These are phyloP conservation scores for Blastomyces percursus DNA, from an alignment of 2,329 filamentous ascomycete genomes.

Conservation along the genomic window DNA sequence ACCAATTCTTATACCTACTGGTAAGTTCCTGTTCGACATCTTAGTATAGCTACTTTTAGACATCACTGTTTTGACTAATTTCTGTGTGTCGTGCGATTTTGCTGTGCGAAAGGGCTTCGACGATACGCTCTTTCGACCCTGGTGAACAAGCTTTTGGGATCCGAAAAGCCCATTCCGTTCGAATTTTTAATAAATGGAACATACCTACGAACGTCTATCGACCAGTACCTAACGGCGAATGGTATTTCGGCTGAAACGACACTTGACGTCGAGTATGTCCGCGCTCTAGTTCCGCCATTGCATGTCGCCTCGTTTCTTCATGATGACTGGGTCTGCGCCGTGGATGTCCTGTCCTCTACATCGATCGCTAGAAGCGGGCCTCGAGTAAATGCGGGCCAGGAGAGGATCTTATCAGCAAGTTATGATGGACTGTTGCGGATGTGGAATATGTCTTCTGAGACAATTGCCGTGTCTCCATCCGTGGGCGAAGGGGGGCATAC, in stretches of 20 bases:
- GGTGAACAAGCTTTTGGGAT: slow-evolving; percentile 50
- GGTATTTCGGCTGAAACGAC: slow-evolving; percentile 84
- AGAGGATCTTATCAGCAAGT: slow-evolving; percentile 77
- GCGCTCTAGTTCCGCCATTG: slow-evolving; percentile 76
- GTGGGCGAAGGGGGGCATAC: slow-evolving; percentile 60
- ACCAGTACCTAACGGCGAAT: slow-evolving; percentile 77
- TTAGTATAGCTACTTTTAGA: neutral
- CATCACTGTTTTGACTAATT: slow-evolving; percentile 12
- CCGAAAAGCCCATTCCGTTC: slow-evolving; percentile 46
- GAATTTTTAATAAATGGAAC: slow-evolving; percentile 94
- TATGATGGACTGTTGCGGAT: slow-evolving; percentile 83
- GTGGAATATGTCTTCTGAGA: slow-evolving; percentile 80
- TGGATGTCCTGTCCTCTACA: slow-evolving; percentile 65
- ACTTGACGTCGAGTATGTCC: slow-evolving; percentile 82
- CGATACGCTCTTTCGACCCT: slow-evolving; percentile 51
- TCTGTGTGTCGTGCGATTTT: neutral
- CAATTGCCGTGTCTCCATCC: slow-evolving; percentile 64
- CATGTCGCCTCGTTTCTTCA: slow-evolving; percentile 91
- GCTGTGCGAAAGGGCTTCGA: slow-evolving; percentile 36
- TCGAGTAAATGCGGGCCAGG: slow-evolving; percentile 43
- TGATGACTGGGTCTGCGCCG: slow-evolving; percentile 87
- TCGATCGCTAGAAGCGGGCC: slow-evolving; percentile 47
- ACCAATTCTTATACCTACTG: slow-evolving; percentile 47
- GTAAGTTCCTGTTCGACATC: slow-evolving; percentile 27
- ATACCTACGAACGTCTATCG: slow-evolving; percentile 78